Conservation (phyloP, 305 asterid genomes). For the Solanum hybrid region DNA sequence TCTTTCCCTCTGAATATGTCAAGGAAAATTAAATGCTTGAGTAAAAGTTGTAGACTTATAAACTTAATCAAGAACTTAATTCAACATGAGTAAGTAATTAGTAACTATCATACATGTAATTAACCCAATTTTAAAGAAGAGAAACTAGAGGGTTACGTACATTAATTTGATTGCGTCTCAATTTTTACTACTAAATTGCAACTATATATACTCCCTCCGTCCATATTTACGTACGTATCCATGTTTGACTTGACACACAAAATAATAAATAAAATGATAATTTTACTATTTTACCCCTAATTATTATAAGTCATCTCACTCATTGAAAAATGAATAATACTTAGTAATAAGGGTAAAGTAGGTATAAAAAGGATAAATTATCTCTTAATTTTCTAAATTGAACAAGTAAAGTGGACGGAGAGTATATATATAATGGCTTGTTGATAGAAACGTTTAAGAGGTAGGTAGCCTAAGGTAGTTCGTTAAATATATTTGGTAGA, state of each 20-base stretch:
- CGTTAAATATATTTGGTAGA: conserved; percentile 6
- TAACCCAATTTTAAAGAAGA: background rate
- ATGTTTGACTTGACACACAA: background rate
- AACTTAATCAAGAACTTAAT: background rate
- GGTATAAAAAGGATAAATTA: background rate
- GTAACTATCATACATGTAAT: background rate
- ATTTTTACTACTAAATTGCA: background rate
- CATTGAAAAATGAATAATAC: background rate
- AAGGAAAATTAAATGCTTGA: background rate
- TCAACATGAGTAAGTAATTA: background rate
- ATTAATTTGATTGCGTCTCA: background rate
- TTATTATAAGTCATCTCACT: background rate
- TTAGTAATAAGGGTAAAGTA: background rate
- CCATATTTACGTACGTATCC: background rate
- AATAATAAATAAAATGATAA: background rate
- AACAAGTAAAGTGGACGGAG: background rate
- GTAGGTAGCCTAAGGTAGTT: background rate
- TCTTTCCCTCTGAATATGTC: background rate
- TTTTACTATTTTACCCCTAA: background rate
- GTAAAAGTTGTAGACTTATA: background rate
- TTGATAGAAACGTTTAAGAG: background rate
- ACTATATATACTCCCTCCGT: background rate
- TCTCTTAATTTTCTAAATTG: background rate
- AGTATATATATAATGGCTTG: background rate
- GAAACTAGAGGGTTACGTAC: background rate